Evolutionary conservation across 345 rosid species (phyloP), one percentile per base, ranked within the genome.

Genomic region (Eucalyptus marginata): DNA sequence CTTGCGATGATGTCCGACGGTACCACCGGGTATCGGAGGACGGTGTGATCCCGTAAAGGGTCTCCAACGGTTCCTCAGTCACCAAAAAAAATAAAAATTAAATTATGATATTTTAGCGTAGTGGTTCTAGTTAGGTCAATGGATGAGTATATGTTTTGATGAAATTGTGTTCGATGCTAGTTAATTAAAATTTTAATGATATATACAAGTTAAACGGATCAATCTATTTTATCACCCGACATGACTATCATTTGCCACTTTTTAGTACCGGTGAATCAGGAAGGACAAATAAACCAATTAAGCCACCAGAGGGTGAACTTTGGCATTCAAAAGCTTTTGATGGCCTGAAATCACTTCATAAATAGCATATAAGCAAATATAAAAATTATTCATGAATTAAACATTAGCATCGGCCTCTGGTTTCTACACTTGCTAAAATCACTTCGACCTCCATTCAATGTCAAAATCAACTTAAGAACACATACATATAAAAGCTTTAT

Each of bases 231-330:
- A n/a, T n/a, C 76, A 50, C 20, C 18, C 3, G 2, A 66, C 18
- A 4, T 0, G 0, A n/a, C 10, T 14, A 20, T 64, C 40, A n/a
- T 66, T 66, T 66, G 40, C 33, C 76, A n/a, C 40, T 0, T 33
- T 66, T 4, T 64, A 56, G 62, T 56, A 56, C 13, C 6, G 29
- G 13, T 56, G 62, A 56, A 56, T 64, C 17, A 0, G 2, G 71
- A 64, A 64, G 36, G 36, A 64, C 36, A 64, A n/a, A 64, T 36
- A 64, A 64, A 13, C 18, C 36, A 64, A 64, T 64, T 64, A 64
- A n/a, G 71, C 36, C 36, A 14, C 36, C 16, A 14, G 1, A 29
- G 71, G 31, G 18, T 64, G 71, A 64, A 64, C 36, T 64, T 64
- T 14, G 20, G 33, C 71, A 64, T 64, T n/a, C 71, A n/a, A 64